These are phyloP conservation scores for Ananas comosus DNA, from an alignment of 176 grass and related monocot genomes.

Conservation along the genomic window DNA sequence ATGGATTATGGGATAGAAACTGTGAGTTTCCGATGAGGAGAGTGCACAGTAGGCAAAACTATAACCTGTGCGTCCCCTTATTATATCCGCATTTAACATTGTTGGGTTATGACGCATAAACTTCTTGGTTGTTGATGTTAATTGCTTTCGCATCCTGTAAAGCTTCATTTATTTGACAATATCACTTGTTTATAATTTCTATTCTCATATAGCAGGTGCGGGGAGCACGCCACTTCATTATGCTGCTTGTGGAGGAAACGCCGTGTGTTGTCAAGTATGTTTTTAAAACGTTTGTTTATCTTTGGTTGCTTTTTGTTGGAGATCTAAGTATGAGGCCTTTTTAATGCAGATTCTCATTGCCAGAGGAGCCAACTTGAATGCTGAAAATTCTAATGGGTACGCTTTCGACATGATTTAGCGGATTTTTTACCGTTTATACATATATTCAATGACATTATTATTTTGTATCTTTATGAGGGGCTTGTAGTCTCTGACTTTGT, in stretches of 20 bases:
- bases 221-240: slow-evolving; percentile 97
- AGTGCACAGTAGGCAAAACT: neutral
- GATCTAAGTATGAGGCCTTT: slow-evolving; percentile 9
- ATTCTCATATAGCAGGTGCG: slow-evolving; percentile 46
- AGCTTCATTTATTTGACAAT: neutral
- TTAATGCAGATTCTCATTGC: slow-evolving; percentile 74
- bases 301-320: slow-evolving; percentile 16
- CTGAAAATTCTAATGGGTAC: slow-evolving; percentile 63
- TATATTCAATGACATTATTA: neutral
- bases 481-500: too few species aligned
- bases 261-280: slow-evolving; percentile 86
- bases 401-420: slow-evolving; percentile 14
- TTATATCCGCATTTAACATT: neutral
- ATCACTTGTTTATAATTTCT: neutral
- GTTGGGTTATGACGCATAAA: neutral
- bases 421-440: slow-evolving; percentile 6
- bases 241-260: slow-evolving; percentile 91
- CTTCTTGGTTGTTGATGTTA: neutral
- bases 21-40: neutral
- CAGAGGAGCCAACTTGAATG: slow-evolving; percentile 55
- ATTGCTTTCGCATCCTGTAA: neutral
- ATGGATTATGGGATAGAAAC: neutral
- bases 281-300: neutral
- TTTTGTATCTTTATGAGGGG: too few species aligned
- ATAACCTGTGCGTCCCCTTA: neutral